Evolutionary conservation across 495 filamentous ascomycete genomes (phyloP).

Genomic region (Penicillium salamii): DNA sequence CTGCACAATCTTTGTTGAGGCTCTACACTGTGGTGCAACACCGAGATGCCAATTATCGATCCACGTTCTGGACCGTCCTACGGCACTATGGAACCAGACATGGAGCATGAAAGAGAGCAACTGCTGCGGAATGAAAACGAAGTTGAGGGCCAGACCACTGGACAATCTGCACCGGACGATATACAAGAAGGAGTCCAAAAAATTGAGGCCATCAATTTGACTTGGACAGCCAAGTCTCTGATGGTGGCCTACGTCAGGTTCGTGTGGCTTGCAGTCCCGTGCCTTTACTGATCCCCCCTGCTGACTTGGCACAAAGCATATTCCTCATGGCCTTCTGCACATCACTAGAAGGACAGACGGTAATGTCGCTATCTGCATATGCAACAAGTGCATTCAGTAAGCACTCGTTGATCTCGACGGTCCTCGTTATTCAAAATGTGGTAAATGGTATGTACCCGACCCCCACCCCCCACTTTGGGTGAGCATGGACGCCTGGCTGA

Average conservation of each 20-base stretch:
- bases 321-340: constrained; percentile 57
- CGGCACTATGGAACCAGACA: constrained; percentile 35
- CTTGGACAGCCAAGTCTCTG: constrained; percentile 52
- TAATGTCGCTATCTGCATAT: constrained; percentile 52
- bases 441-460: constrained; percentile 45
- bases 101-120: constrained; percentile 33
- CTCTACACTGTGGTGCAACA: constrained; percentile 7
- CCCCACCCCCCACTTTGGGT: background rate
- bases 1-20: background rate
- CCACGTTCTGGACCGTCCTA: constrained; percentile 36
- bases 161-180: constrained; percentile 28
- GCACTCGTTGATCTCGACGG: constrained; percentile 56
- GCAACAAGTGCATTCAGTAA: constrained; percentile 58
- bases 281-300: background rate
- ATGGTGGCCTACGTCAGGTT: constrained; percentile 56
- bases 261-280: constrained; percentile 20
- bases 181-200: constrained; percentile 54
- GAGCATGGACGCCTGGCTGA: constrained; percentile 5
- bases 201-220: constrained; percentile 55
- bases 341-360: constrained; percentile 55
- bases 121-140: constrained; percentile 33
- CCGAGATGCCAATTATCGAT: constrained; percentile 41
- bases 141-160: constrained; percentile 23
- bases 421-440: constrained; percentile 55
- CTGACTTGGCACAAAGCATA: constrained; percentile 42